Percentiles rank a stretch among this genome's conserved stretches.
Evolutionary conservation across 352 stramenopile species (phyloP).

Genomic region (Globisporangium solare): DNA sequence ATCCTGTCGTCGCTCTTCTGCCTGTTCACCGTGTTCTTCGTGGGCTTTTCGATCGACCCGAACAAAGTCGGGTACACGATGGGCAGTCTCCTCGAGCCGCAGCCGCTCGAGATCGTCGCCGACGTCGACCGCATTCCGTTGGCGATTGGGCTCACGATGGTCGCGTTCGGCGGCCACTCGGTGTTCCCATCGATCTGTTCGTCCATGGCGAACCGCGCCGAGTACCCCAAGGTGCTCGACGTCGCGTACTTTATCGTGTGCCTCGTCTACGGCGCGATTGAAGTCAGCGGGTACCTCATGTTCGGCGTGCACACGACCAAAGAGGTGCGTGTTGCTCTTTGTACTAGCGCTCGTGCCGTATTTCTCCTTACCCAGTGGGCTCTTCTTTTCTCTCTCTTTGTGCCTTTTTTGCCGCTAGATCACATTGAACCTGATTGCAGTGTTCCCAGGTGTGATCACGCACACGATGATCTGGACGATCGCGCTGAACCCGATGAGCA

Average conservation of each 20-base stretch:
- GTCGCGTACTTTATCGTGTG: slow-evolving; percentile 71
- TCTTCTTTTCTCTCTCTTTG: not conserved
- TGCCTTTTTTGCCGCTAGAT: slow-evolving; percentile 21
- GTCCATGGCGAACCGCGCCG: slow-evolving; percentile 56
- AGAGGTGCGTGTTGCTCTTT: slow-evolving; percentile 23
- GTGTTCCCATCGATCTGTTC: slow-evolving; percentile 89
- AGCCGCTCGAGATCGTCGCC: slow-evolving; percentile 56
- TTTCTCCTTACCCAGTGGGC: not conserved
- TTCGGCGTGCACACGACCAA: slow-evolving; percentile 76
- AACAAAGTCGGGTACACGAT: slow-evolving; percentile 25
- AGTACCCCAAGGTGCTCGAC: slow-evolving; percentile 70
- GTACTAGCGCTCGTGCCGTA: not conserved
- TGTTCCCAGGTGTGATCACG: slow-evolving; percentile 56
- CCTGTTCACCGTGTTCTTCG: slow-evolving; percentile 69
- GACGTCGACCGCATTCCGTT: slow-evolving; percentile 66
- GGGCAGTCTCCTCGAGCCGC: slow-evolving; percentile 60
- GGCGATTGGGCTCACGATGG: slow-evolving; percentile 81
- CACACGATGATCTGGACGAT: slow-evolving; percentile 77
- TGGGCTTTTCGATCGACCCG: slow-evolving; percentile 58
- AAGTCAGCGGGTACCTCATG: slow-evolving; percentile 80
- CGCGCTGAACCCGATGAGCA: slow-evolving; percentile 85
- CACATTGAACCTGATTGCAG: slow-evolving; percentile 74
- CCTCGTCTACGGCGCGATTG: slow-evolving; percentile 70
- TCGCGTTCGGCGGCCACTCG: slow-evolving; percentile 84
- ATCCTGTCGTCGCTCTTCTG: slow-evolving; percentile 84